phyloP scores from a whole-genome alignment of 768 basidiomycete genomes.

The Suillus lakei region DNA sequence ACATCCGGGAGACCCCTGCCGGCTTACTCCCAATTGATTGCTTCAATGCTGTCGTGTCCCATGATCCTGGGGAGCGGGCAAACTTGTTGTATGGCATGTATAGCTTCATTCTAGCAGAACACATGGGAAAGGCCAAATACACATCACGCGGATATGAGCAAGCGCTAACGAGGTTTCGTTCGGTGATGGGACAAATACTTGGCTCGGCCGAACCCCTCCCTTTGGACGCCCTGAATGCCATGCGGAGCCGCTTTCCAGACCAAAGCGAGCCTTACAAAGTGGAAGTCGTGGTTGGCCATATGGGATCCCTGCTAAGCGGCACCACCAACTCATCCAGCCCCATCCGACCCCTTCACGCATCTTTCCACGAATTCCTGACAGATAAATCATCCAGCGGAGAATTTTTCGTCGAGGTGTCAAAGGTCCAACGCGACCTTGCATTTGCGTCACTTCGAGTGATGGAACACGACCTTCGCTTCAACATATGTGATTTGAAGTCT shows the following conservation, averaged over 20 bases:
- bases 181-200: conserved; percentile 11
- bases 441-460: conserved; percentile 28
- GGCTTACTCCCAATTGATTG: background rate
- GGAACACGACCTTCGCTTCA: conserved; percentile 37
- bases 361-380: conserved; percentile 31
- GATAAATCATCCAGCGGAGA: conserved; percentile 14
- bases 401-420: conserved; percentile 15
- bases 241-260: background rate
- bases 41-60: conserved; percentile 2
- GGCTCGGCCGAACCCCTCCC: background rate
- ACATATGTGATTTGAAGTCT: conserved; percentile 37
- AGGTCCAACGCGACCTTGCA: background rate
- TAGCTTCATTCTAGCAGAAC: background rate
- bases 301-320: conserved; percentile 15
- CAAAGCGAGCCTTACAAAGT: no score
- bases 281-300: background rate
- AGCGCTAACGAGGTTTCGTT: background rate
- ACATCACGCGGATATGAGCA: background rate
- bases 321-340: background rate
- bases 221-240: background rate
- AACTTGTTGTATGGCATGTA: conserved; percentile 6
- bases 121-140: background rate
- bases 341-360: conserved; percentile 28
- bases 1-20: background rate
- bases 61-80: background rate